Evolutionary conservation across 495 filamentous ascomycete species (phyloP).

Genomic region (Aspergillus affinis): DNA sequence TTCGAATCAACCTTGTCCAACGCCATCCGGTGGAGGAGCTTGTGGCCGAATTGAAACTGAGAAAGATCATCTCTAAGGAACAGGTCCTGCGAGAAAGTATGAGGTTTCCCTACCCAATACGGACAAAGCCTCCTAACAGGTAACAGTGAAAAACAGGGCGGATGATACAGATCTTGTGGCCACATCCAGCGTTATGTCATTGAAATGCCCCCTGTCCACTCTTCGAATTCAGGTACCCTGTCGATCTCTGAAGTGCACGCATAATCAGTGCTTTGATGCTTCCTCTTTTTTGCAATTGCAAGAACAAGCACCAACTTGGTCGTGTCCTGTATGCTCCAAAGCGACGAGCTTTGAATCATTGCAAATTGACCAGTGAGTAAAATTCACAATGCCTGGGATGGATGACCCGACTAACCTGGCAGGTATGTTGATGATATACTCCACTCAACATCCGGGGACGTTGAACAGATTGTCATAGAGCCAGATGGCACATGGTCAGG

Average conservation of each 20-base stretch:
- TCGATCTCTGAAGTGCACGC: slow-evolving; percentile 74
- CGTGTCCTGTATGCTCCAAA: slow-evolving; percentile 90
- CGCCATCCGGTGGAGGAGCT: slow-evolving; percentile 69
- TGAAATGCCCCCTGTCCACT: slow-evolving; percentile 90
- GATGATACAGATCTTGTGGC: slow-evolving; percentile 85
- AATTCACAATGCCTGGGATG: not conserved
- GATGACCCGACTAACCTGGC: slow-evolving; percentile 11
- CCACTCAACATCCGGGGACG: slow-evolving; percentile 59
- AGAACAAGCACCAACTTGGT: slow-evolving; percentile 94
- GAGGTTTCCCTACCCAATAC: slow-evolving; percentile 25
- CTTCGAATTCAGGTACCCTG: slow-evolving; percentile 77
- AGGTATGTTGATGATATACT: slow-evolving; percentile 92
- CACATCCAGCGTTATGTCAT: slow-evolving; percentile 80
- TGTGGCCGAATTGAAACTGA: slow-evolving; percentile 61
- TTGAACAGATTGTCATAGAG: slow-evolving; percentile 87
- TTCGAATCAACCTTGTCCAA: slow-evolving; percentile 72
- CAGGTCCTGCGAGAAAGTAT: slow-evolving; percentile 82
- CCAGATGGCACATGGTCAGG: slow-evolving; percentile 79
- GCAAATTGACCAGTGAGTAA: slow-evolving; percentile 79
- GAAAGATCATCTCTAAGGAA: slow-evolving; percentile 74
- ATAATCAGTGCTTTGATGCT: slow-evolving; percentile 97
- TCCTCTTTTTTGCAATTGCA: slow-evolving; percentile 88
- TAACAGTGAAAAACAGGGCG: slow-evolving; percentile 73
- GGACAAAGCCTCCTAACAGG: slow-evolving; percentile 12
- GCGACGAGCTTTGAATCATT: slow-evolving; percentile 74